Evolutionary conservation across 2,329 filamentous ascomycete species (phyloP), one percentile per base, ranked within the genome.

Genomic region (Calonectria multiphialidica): DNA sequence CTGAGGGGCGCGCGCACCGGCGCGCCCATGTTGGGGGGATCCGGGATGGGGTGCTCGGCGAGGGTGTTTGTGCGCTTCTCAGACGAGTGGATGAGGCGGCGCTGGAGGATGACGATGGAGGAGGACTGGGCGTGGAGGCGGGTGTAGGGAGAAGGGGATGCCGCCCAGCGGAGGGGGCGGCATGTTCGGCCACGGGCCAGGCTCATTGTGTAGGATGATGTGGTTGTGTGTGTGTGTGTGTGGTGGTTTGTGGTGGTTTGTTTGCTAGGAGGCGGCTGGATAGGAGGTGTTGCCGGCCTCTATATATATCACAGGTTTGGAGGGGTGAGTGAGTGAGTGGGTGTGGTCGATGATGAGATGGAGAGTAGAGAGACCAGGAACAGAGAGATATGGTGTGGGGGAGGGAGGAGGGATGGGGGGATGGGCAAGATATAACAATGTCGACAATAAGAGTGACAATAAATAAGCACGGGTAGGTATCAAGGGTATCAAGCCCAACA

Each of bases 1-100:
- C 92, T 90, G 25, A 95, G 87, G 2, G 92, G 88, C n/a, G 83
- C 81, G 57, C 82, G 81, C 57, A 72, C 71, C 42, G 80, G 68
- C 8, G 47, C 25, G 49, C 79, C 77, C 57, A 76, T 66, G 64
- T 73, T 77, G 59, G 80, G 78, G 23, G 80, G 79, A 65, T 81
- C 78, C n/a, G 80, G 78, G 16, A 82, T 77, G 23, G 81, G 79
- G 16, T 80, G 71, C 71, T 83, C 81, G 47, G 79, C 78, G 53
- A 84, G 65, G 30, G 83, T 84, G 62, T 80, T 81, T 18, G 83
- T 81, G 72, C 82, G 81, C 68, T 79, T 79, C 71, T 83, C 81
- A 45, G 83, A 85, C 30, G 82, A 83, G 74, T 85, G 83, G 71
- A 85, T 82, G 70, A 71, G 70, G 37, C 82, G 82, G 55, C 78